Base-by-base conservation (phyloP, 2,329 filamentous ascomycete species). In the Bimuria novae-zelandiae region DNA sequence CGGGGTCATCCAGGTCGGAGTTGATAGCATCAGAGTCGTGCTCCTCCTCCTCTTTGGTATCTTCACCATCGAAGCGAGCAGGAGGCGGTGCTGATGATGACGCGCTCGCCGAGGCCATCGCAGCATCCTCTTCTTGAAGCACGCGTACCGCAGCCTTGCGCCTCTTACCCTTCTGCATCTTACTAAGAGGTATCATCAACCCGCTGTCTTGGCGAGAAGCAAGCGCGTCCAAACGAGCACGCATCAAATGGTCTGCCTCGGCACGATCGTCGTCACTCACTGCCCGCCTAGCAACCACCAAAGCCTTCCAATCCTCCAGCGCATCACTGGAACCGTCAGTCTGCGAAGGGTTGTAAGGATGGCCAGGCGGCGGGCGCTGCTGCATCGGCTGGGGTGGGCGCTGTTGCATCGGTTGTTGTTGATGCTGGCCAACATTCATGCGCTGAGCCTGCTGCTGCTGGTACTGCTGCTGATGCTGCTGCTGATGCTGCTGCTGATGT, bases 1-100 rank as follows among this genome's bases (percentile, higher is more conserved):
- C 92, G 0, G 92, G 86, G 69, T 99, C 94, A 70, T 99, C 94
- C 3, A 99, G 85, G 67, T 99, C 94, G 0, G 94, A 97, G 75
- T 99, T 99, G 77, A 99, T 99, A 1, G 93, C 94, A 72, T 96
- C 93, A 60, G 97, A 92, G 11, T 76, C 73, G 40, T 75, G 74
- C 36, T 80, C 76, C 12, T 76, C 76, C 12, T 76, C 70, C 39
- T 83, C 84, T 39, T 85, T 84, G 5, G 84, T 79, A 19, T 85
- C 84, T 19, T 72, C 71, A 4, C 87, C 89, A 62, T 85, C 82
- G 25, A 80, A 71, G 51, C 79, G 77, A 30, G 77, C 71, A 11
- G 78, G 73, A 10, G 52, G 33, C 5, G 44, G 1, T 7, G 4
- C 57, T 21, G 64, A 59, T 21, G 54, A 44, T 16, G 53, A 45